phyloP scores from a whole-genome alignment of 73 alveolate genomes.

The Paramecium sexaurelia region DNA sequence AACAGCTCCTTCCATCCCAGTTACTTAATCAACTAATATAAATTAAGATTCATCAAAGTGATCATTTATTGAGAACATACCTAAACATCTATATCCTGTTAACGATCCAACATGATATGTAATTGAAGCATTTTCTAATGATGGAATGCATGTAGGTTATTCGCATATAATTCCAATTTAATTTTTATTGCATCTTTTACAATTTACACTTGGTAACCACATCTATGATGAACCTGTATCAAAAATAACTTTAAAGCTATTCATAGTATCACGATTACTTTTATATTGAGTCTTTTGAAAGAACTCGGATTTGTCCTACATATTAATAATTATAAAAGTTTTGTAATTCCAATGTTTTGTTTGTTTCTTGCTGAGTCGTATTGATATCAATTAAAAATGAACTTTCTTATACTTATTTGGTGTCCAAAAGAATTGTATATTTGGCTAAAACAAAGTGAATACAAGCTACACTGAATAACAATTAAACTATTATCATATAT shows the following conservation, averaged over 20 bases:
- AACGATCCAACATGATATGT: constrained; percentile 54
- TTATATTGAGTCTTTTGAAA: neutral
- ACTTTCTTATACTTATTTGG: neutral
- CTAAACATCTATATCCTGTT: neutral
- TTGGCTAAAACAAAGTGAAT: neutral
- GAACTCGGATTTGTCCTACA: constrained; percentile 17
- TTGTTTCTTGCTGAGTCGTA: neutral
- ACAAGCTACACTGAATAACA: neutral
- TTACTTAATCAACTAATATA: neutral
- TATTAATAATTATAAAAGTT: constrained; percentile 36
- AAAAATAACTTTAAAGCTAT: constrained; percentile 38
- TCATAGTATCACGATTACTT: neutral
- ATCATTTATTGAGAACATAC: constrained; percentile 5
- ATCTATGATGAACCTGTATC: constrained; percentile 66
- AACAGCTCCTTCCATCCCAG: constrained; percentile 45
- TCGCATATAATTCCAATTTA: constrained; percentile 19
- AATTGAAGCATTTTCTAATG: neutral
- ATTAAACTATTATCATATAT: constrained; percentile 45
- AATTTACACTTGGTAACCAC: constrained; percentile 59
- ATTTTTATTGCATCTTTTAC: constrained; percentile 42
- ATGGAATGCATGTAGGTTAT: constrained; percentile 25
- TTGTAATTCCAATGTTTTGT: neutral
- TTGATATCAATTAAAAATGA: neutral
- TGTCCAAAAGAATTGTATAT: constrained; percentile 10
- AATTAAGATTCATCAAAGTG: constrained; percentile 7